These are phyloP conservation scores for Termitomyces sp. DNA, from an alignment of 768 basidiomycete species.

Conservation along the genomic window DNA sequence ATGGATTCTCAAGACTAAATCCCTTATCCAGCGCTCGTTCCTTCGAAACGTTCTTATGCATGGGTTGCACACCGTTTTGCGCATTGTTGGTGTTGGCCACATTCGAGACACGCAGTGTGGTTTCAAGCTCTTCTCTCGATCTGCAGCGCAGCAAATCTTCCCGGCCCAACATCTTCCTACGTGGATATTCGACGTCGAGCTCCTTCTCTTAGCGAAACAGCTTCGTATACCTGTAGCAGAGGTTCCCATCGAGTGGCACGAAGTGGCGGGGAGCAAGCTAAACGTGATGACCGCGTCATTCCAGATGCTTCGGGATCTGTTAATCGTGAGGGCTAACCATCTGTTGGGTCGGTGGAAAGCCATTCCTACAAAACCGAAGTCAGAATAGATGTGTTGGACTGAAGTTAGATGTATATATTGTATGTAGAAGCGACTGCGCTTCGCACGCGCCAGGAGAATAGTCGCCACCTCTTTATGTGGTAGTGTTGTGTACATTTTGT, in stretches of 20 bases:
- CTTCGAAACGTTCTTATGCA: constrained; percentile 94
- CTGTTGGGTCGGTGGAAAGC: constrained; percentile 72
- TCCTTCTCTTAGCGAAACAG: constrained; percentile 80
- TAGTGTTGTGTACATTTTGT: too few relatives aligned
- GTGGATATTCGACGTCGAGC: constrained; percentile 98
- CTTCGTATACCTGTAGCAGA: constrained; percentile 77
- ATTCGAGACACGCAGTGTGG: constrained; percentile 96
- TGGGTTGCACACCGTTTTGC: constrained; percentile 84
- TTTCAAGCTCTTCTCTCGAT: constrained; percentile 91
- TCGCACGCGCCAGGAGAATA: too few relatives aligned
- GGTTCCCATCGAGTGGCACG: constrained; percentile 90
- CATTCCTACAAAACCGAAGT: constrained; percentile 14
- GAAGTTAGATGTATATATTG: neutral
- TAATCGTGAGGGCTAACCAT: constrained; percentile 82
- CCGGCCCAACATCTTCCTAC: constrained; percentile 82
- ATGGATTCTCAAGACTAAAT: neutral
- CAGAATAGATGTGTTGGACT: constrained; percentile 9
- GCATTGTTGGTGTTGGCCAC: constrained; percentile 84
- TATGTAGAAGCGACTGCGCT: too few relatives aligned
- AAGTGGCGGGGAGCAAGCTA: constrained; percentile 90
- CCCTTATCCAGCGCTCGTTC: constrained; percentile 64
- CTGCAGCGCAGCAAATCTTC: constrained; percentile 79
- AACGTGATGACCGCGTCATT: constrained; percentile 80
- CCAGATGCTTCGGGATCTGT: constrained; percentile 85
- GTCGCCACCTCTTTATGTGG: too few relatives aligned